Conservation (phyloP, 2,329 filamentous ascomycete species). For the Venturiaceae sp. region DNA sequence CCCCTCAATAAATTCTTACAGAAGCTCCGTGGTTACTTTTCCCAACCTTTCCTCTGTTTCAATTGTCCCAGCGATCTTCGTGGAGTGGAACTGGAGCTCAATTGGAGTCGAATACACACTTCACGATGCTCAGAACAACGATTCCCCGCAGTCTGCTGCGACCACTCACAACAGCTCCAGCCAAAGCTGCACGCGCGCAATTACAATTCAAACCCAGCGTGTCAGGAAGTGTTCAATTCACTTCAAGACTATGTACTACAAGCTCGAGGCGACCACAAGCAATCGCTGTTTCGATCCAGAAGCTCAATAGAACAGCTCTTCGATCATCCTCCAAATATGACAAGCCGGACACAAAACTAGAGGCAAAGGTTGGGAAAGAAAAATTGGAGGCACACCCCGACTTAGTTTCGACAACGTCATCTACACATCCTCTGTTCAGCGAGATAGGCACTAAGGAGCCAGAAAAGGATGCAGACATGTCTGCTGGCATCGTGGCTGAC, state of each 20-base stretch:
- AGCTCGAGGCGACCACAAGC: conserved; percentile 23
- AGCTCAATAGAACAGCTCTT: conserved; percentile 17
- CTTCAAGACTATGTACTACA: conserved; percentile 32
- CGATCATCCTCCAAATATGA: background rate
- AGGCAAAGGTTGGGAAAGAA: conserved; percentile 43
- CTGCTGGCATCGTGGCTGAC: conserved; percentile 31
- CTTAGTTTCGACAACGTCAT: conserved; percentile 49
- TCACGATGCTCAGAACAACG: conserved; percentile 2
- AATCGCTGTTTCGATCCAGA: conserved; percentile 27
- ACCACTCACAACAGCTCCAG: background rate
- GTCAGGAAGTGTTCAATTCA: conserved; percentile 20
- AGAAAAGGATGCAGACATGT: conserved; percentile 32
- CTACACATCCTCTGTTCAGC: conserved; percentile 28
- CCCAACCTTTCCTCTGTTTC: background rate
- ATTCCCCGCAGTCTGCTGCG: conserved; percentile 1
- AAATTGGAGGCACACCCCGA: conserved; percentile 52
- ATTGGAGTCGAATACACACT: background rate
- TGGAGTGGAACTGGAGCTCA: background rate
- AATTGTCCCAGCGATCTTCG: background rate
- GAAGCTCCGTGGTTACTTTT: background rate
- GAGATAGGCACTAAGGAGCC: conserved; percentile 25
- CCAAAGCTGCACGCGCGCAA: background rate
- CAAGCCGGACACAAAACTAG: conserved; percentile 44
- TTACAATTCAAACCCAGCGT: background rate
- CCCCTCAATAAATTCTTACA: background rate